Percentiles rank a stretch among this genome's conserved stretches.
Conservation (phyloP, 169 alveolate genomes). For the Neospora caninum region DNA sequence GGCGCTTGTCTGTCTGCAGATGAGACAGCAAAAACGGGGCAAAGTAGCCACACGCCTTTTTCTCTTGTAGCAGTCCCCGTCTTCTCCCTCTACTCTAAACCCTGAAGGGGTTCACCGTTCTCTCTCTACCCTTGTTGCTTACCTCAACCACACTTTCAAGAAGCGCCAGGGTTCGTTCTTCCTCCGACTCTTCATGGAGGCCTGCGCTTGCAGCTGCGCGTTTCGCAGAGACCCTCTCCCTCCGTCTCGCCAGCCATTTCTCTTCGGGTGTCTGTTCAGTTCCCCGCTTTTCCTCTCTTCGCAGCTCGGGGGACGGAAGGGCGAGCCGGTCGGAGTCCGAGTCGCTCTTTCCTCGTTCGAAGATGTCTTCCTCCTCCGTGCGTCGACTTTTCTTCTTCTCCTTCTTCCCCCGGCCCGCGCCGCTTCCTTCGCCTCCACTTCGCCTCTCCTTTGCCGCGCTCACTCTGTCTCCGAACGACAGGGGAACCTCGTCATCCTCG, state of each 20-base stretch:
- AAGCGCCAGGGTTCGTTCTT: conserved; percentile 12
- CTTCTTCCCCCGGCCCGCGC: not conserved
- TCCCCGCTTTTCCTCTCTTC: not conserved
- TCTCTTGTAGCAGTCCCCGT: not conserved
- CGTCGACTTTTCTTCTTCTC: not conserved
- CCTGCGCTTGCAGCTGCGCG: not conserved
- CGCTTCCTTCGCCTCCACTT: not conserved
- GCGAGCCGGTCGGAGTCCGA: not conserved
- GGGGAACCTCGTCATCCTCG: not conserved
- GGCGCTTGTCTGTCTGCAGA: conserved; percentile 14
- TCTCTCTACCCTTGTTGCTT: not conserved
- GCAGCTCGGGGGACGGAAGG: not conserved
- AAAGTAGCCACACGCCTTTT: no score
- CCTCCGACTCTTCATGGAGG: not conserved
- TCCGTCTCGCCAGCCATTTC: conserved; percentile 9
- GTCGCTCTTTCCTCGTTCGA: not conserved
- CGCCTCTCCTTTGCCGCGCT: not conserved
- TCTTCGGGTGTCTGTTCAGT: not conserved
- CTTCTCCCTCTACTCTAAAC: not conserved
- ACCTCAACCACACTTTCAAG: conserved; percentile 18
- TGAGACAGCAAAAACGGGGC: no score
- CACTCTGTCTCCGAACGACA: not conserved
- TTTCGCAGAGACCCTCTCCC: not conserved
- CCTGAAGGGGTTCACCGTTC: not conserved
- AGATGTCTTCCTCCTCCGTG: not conserved